Evolutionary conservation across 768 basidiomycete genomes (phyloP).

Genomic region (Suillus ampliporus): DNA sequence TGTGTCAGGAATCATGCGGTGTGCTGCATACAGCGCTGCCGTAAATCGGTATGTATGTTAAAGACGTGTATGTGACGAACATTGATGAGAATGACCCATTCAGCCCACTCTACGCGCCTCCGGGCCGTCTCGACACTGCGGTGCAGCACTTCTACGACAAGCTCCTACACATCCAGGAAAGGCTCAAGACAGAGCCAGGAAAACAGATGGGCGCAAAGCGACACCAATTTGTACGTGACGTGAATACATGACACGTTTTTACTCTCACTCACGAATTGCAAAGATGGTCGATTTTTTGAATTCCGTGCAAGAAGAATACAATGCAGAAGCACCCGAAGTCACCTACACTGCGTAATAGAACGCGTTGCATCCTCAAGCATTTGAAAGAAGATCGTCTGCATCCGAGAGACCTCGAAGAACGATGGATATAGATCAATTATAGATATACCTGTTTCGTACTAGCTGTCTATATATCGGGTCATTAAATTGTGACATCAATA

Average conservation of each 20-base stretch:
- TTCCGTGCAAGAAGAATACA: conserved; percentile 61
- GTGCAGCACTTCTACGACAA: conserved; percentile 90
- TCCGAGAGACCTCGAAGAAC: neutral
- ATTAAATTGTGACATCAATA: neutral
- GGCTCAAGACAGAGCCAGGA: conserved; percentile 80
- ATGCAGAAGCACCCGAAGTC: conserved; percentile 15
- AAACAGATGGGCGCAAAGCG: conserved; percentile 69
- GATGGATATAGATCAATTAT: neutral
- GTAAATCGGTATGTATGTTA: conserved; percentile 51
- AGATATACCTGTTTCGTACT: neutral
- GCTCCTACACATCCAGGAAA: conserved; percentile 71
- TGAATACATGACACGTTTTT: neutral
- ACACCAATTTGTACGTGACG: conserved; percentile 67
- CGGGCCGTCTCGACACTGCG: conserved; percentile 59
- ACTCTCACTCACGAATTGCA: conserved; percentile 6
- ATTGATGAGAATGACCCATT: conserved; percentile 10
- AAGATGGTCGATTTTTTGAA: conserved; percentile 71
- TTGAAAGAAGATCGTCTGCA: neutral
- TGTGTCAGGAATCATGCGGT: conserved; percentile 62
- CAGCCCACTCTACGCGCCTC: conserved; percentile 51
- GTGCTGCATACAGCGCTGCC: conserved; percentile 65
- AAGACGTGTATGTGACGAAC: too few relatives aligned
- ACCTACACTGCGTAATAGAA: neutral
- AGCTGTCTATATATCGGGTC: neutral
- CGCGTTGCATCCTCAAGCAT: neutral